Evolutionary conservation across 305 asterid genomes (phyloP).

Genomic region (Fraxinus angustifolia): DNA sequence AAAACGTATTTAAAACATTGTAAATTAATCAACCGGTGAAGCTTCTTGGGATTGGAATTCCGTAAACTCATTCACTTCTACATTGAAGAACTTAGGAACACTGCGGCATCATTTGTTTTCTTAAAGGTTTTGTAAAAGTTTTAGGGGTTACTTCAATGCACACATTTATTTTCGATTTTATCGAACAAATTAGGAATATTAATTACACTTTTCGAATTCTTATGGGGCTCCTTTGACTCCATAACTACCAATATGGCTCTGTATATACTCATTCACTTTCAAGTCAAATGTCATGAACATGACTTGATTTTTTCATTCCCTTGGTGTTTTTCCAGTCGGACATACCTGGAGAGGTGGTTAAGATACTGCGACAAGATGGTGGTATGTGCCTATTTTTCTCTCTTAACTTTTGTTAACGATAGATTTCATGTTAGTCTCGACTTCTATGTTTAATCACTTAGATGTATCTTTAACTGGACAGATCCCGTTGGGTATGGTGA

Average conservation of each 20-base stretch:
- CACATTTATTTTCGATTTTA: background rate
- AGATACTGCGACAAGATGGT: slow-evolving; percentile 67
- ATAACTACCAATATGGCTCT: background rate
- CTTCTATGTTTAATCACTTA: background rate
- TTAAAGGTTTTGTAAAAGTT: background rate
- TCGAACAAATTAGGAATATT: background rate
- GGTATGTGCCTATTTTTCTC: slow-evolving; percentile 42
- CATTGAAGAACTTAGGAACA: background rate
- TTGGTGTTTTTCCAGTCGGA: slow-evolving; percentile 45
- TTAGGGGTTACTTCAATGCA: background rate
- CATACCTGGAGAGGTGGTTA: slow-evolving; percentile 74
- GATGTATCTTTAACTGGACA: slow-evolving; percentile 25
- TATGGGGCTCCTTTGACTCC: background rate
- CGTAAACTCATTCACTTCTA: background rate
- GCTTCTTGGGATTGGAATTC: background rate
- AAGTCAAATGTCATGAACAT: background rate
- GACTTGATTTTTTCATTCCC: background rate
- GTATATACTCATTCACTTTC: background rate
- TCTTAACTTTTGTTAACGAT: background rate
- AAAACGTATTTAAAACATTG: background rate
- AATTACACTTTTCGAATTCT: background rate
- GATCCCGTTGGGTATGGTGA: slow-evolving; percentile 87
- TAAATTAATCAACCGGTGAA: background rate
- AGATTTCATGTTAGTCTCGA: background rate
- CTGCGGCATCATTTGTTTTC: background rate